These are phyloP conservation scores for Colletotrichum sp. DNA, from an alignment of 2,329 filamentous ascomycete species.

Conservation along the genomic window DNA sequence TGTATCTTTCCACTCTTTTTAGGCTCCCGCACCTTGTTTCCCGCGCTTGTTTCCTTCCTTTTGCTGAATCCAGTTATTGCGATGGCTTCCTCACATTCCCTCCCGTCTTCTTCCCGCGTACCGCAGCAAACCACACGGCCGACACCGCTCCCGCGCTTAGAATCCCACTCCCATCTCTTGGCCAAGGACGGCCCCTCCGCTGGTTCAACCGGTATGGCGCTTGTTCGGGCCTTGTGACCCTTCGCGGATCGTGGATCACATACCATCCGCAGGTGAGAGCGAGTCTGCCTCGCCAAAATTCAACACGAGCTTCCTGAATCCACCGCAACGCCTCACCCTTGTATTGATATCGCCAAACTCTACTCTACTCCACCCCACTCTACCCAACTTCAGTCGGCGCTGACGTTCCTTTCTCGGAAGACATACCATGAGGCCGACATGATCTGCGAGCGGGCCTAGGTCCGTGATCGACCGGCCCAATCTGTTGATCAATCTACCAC, in stretches of 20 bases:
- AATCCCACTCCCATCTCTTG: not conserved
- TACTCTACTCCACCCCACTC: not conserved
- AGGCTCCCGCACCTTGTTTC: not conserved
- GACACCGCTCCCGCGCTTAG: not conserved
- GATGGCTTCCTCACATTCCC: not conserved
- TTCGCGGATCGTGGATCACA: not conserved
- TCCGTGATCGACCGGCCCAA: not conserved
- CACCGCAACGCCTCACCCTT: not conserved
- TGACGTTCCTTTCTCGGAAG: not conserved
- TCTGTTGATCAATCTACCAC: slow-evolving; percentile 6
- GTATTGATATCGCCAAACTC: not conserved
- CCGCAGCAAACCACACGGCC: slow-evolving; percentile 11
- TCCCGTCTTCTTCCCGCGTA: not conserved
- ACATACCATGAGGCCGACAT: not conserved
- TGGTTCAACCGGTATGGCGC: not conserved
- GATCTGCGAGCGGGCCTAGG: not conserved
- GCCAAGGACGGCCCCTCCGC: not conserved
- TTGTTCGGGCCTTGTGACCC: not conserved
- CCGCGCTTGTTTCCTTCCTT: not conserved
- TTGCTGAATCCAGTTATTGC: not conserved
- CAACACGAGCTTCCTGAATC: not conserved
- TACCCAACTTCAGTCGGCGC: not conserved
- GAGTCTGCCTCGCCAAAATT: slow-evolving; percentile 9
- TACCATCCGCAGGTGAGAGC: not conserved
- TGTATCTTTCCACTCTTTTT: not conserved